These are phyloP conservation scores for Phytophthora macrochlamydospora DNA, from an alignment of 352 stramenopile genomes.

Conservation along the genomic window DNA sequence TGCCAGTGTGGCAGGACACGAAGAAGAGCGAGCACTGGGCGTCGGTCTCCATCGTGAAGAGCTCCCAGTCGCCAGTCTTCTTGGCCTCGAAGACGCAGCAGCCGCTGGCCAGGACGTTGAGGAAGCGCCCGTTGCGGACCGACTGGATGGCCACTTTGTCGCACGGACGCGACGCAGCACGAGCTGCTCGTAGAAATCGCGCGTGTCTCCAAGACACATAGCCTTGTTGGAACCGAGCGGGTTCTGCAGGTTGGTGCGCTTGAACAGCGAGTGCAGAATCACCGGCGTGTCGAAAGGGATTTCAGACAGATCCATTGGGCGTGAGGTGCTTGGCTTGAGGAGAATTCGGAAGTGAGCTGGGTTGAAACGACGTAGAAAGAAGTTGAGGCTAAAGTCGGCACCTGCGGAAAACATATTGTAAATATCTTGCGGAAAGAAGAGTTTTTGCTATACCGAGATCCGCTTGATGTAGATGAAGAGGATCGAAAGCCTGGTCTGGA, in stretches of 20 bases:
- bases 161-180: constrained; percentile 1
- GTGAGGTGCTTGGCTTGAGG: neutral
- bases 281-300: constrained; percentile 6
- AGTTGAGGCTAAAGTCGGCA: constrained; percentile 25
- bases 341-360: neutral
- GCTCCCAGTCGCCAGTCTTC: neutral
- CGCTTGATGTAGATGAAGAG: constrained; percentile 41
- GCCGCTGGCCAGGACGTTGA: neutral
- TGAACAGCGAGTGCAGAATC: constrained; percentile 5
- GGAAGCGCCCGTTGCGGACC: constrained; percentile 4
- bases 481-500: constrained; percentile 34
- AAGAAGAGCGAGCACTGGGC: neutral
- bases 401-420: constrained; percentile 1
- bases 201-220: neutral
- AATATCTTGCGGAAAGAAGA: neutral
- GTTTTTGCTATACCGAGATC: constrained; percentile 25
- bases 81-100: neutral
- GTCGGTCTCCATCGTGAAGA: constrained; percentile 11
- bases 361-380: neutral
- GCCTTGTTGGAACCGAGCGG: constrained; percentile 1
- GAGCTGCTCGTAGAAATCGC: constrained; percentile 1
- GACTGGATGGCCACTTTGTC: constrained; percentile 8
- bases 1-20: constrained; percentile 2
- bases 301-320: constrained; percentile 3
- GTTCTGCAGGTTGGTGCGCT: constrained; percentile 1